A percentile compares a stretch with the other conserved stretches of the same genome.
These are phyloP conservation scores for Talaromyces sp. DNA, from an alignment of 2,329 filamentous ascomycete species.

Conservation along the genomic window DNA sequence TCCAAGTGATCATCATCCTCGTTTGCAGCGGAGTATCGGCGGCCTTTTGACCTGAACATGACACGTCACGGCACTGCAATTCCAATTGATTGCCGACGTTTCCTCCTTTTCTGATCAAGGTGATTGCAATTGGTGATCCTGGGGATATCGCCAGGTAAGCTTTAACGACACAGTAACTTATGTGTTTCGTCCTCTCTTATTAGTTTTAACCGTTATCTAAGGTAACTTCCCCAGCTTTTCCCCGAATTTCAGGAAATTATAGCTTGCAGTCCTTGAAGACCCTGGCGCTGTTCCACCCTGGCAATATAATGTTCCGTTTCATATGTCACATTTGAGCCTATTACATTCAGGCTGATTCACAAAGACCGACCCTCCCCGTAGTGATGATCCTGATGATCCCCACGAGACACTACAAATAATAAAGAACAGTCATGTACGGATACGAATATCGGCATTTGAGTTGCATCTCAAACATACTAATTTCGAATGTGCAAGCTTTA, in stretches of 20 bases:
- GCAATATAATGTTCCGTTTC: background rate
- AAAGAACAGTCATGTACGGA: background rate
- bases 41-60: background rate
- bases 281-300: background rate
- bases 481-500: background rate
- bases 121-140: background rate
- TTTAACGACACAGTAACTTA: background rate
- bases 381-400: background rate
- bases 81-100: background rate
- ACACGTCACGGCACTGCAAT: background rate
- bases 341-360: constrained; percentile 6
- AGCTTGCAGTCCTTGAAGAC: background rate
- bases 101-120: background rate
- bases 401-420: background rate
- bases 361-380: background rate
- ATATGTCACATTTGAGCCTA: background rate
- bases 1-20: background rate
- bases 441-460: constrained; percentile 12
- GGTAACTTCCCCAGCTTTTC: background rate
- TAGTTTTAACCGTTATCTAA: background rate
- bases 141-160: background rate
- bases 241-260: background rate
- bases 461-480: background rate
- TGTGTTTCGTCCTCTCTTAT: background rate
- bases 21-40: constrained; percentile 3